phyloP scores from a whole-genome alignment of 208 protist species.

The Tritrichomonas foetus region DNA sequence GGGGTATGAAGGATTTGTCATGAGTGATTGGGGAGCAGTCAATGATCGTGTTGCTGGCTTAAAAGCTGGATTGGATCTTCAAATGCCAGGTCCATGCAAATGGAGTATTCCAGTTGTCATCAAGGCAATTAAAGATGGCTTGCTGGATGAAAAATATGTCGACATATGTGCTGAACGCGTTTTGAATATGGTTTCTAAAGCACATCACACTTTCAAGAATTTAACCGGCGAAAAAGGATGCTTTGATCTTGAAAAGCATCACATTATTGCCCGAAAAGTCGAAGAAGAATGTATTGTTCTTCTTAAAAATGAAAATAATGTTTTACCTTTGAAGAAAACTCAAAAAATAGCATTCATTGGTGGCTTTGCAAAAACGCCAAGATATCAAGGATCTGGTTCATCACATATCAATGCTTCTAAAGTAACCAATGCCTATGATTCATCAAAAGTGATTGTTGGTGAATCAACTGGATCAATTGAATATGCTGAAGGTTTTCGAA shows the following conservation, averaged over 20 bases:
- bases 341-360: slow-evolving; percentile 36
- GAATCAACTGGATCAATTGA: background rate
- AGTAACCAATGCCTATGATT: background rate
- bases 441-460: background rate
- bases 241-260: background rate
- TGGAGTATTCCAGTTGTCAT: background rate
- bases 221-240: background rate
- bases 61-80: slow-evolving; percentile 39
- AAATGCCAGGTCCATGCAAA: background rate
- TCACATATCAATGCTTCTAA: background rate
- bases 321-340: background rate
- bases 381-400: slow-evolving; percentile 37
- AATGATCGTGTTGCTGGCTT: background rate
- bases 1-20: slow-evolving; percentile 50
- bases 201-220: background rate
- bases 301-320: background rate
- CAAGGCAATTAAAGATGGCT: background rate
- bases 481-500: too few relatives aligned
- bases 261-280: background rate
- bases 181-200: background rate
- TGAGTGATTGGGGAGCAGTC: slow-evolving; percentile 49
- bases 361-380: background rate
- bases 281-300: background rate
- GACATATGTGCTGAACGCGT: background rate
- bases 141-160: background rate